Evolutionary conservation across 2,329 filamentous ascomycete genomes (phyloP).

Genomic region (Fusarium poae): DNA sequence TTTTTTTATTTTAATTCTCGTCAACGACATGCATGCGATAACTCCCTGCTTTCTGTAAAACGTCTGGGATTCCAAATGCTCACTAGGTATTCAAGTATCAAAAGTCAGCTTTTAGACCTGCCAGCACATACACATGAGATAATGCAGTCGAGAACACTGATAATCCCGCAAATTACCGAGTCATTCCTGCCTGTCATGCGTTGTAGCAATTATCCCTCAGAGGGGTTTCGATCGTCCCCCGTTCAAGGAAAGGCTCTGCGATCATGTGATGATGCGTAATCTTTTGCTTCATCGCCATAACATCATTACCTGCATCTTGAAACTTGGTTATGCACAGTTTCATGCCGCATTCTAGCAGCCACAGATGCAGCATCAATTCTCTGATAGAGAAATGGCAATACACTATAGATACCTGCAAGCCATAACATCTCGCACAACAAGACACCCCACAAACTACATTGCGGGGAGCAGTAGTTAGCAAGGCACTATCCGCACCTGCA

Average conservation of each 20-base stretch:
- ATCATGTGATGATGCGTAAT: conserved; percentile 7
- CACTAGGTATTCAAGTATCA: background rate
- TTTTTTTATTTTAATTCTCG: background rate
- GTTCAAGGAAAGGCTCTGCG: background rate
- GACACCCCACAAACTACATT: background rate
- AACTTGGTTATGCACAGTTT: background rate
- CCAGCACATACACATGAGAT: conserved; percentile 1
- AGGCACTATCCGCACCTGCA: conserved; percentile 3
- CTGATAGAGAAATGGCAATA: accelerated
- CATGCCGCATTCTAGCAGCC: background rate
- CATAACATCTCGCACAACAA: no score
- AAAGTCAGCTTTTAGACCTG: background rate
- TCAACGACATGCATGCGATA: background rate
- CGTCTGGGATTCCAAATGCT: background rate
- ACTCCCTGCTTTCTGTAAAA: background rate
- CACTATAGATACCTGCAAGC: background rate
- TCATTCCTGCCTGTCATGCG: background rate
- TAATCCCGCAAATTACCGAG: conserved; percentile 17
- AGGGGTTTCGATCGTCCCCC: conserved; percentile 7
- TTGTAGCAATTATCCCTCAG: background rate
- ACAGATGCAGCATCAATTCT: no score
- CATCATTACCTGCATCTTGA: background rate
- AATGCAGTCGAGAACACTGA: background rate
- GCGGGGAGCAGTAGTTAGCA: background rate
- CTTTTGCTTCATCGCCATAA: background rate